phyloP scores from a whole-genome alignment of 208 protist species.

The Wallacemonas collosoma region DNA sequence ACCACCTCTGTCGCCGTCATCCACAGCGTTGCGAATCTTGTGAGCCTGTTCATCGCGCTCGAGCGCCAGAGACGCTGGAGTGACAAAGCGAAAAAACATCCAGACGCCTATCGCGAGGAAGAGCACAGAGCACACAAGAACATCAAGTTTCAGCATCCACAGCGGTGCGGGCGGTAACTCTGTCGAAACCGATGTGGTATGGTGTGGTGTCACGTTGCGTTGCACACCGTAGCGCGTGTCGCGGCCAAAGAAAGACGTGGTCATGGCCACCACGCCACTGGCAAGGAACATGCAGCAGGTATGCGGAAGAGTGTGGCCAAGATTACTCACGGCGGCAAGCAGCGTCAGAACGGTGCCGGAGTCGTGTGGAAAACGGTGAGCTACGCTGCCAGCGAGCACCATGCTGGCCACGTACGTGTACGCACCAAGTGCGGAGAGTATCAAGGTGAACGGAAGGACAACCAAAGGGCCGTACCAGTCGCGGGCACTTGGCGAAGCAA shows the following conservation, averaged over 20 bases:
- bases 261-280: not conserved
- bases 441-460: not conserved
- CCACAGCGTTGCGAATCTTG: not conserved
- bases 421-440: not conserved
- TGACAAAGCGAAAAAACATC: conserved; percentile 14
- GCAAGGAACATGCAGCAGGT: conserved; percentile 6
- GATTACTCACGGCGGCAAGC: conserved; percentile 13
- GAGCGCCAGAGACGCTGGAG: not conserved
- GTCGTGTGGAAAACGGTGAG: conserved; percentile 16
- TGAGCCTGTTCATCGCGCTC: conserved; percentile 1
- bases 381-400: conserved; percentile 5
- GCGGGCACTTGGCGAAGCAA: conserved; percentile 1
- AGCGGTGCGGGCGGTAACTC: not conserved
- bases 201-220: not conserved
- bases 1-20: not conserved
- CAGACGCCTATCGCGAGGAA: not conserved
- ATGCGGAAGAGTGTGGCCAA: conserved; percentile 12
- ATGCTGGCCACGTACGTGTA: conserved; percentile 18
- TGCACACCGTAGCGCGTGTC: conserved; percentile 13
- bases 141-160: conserved; percentile 15
- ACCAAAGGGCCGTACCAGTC: conserved; percentile 3
- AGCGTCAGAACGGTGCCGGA: conserved; percentile 19
- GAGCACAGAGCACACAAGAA: conserved; percentile 3
- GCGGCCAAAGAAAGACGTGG: not conserved
- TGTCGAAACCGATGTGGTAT: not conserved